phyloP scores from a whole-genome alignment of 2,329 filamentous ascomycete species.

The Scytalidium sp. region DNA sequence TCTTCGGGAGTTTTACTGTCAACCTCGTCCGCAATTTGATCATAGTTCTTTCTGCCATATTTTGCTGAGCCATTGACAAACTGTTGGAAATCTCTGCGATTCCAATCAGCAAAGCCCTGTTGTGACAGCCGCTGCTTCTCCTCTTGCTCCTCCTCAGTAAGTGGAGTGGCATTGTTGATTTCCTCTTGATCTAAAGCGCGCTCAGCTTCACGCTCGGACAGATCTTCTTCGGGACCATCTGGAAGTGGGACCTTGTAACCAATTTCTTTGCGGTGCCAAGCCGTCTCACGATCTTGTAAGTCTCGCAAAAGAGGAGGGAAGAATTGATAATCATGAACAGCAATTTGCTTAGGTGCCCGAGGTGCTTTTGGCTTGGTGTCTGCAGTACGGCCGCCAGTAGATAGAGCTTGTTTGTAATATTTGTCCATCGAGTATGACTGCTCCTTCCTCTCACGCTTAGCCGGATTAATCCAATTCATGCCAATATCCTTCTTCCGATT shows the following conservation, averaged over 20 bases:
- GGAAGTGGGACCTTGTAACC: slow-evolving; percentile 89
- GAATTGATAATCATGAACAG: slow-evolving; percentile 96
- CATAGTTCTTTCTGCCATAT: slow-evolving; percentile 83
- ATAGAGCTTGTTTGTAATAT: slow-evolving; percentile 91
- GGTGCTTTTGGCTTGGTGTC: slow-evolving; percentile 93
- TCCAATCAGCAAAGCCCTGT: slow-evolving; percentile 92
- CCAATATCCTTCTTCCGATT: slow-evolving; percentile 89
- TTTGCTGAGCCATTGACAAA: slow-evolving; percentile 95
- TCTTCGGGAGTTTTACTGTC: slow-evolving; percentile 86
- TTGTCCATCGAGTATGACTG: slow-evolving; percentile 98
- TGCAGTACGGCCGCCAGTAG: slow-evolving; percentile 71
- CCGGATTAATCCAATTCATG: slow-evolving; percentile 95
- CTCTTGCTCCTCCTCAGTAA: slow-evolving; percentile 85
- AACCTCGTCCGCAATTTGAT: slow-evolving; percentile 81
- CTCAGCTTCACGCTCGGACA: slow-evolving; percentile 83
- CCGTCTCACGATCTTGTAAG: slow-evolving; percentile 93
- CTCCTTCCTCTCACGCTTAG: slow-evolving; percentile 97
- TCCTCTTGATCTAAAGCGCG: slow-evolving; percentile 84
- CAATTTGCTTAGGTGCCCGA: slow-evolving; percentile 88
- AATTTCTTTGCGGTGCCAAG: slow-evolving; percentile 93
- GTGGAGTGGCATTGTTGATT: slow-evolving; percentile 84
- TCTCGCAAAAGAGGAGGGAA: slow-evolving; percentile 82
- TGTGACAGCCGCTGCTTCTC: slow-evolving; percentile 80
- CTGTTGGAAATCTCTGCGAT: slow-evolving; percentile 95
- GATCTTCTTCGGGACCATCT: slow-evolving; percentile 83